Conservation (phyloP, 2,329 filamentous ascomycete species). For the Pestalotiopsis sp. region DNA sequence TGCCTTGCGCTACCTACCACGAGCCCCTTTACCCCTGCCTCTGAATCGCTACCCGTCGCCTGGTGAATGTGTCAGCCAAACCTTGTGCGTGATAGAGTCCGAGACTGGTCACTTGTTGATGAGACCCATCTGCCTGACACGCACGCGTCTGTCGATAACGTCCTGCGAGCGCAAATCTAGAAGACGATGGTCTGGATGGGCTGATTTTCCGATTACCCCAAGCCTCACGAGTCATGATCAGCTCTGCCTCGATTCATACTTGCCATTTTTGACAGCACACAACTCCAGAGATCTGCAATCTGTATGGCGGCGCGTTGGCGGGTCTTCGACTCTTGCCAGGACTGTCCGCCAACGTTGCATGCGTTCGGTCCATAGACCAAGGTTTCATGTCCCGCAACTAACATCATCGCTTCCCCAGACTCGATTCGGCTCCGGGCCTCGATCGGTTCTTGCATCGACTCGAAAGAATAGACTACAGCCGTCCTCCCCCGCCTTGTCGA, state of each 20-base stretch:
- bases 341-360: background rate
- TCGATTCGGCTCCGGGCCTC: background rate
- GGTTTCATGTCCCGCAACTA: background rate
- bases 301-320: background rate
- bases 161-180: background rate
- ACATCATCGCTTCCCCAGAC: constrained; percentile 5
- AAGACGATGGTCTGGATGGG: background rate
- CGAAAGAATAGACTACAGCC: constrained; percentile 4
- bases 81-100: constrained; percentile 6
- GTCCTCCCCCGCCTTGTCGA: background rate
- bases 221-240: constrained; percentile 6
- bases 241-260: background rate
- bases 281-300: background rate
- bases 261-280: background rate
- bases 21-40: constrained; percentile 4
- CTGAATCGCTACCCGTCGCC: background rate
- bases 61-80: constrained; percentile 4
- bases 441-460: background rate
- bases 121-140: constrained; percentile 9
- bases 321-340: background rate
- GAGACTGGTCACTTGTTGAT: constrained; percentile 8
- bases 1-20: constrained; percentile 5
- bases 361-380: background rate
- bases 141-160: background rate
- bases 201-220: background rate